Percentiles rank a stretch among this genome's conserved stretches.
Conservation (phyloP, 2,329 filamentous ascomycete species). For the Blastomyces percursus region DNA sequence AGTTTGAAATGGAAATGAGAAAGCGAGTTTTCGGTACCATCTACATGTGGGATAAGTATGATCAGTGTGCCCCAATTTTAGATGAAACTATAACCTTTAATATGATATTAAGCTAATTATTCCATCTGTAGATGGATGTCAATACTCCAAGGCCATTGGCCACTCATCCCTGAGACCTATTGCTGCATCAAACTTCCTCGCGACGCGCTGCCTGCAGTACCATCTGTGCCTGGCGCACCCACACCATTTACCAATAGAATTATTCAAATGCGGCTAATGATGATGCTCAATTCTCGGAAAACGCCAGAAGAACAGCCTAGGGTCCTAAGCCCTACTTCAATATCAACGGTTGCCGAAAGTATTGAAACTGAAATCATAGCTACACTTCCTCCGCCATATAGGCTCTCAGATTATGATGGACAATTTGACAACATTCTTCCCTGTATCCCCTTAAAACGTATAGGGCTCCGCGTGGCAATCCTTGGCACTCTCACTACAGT, state of each 20-base stretch:
- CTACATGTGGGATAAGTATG: constrained; percentile 6
- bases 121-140: background rate
- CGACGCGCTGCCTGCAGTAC: background rate
- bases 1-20: constrained; percentile 6
- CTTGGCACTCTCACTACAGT: background rate
- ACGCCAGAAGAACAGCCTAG: background rate
- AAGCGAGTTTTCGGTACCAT: constrained; percentile 2
- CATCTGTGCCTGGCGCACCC: constrained; percentile 1
- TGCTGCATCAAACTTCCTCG: background rate
- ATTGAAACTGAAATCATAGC: constrained; percentile 2
- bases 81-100: background rate
- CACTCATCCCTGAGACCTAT: background rate
- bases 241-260: constrained; percentile 3
- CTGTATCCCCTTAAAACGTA: background rate
- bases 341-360: background rate
- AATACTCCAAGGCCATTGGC: constrained; percentile 1
- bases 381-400: background rate
- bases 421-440: constrained; percentile 1
- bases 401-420: constrained; percentile 1
- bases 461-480: background rate
- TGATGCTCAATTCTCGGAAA: background rate
- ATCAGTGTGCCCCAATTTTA: background rate
- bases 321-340: background rate
- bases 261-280: constrained; percentile 1
- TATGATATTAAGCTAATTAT: background rate